Conservation (phyloP, 1,284 basidiomycete species). For the Stygiomarasmius scandens region DNA sequence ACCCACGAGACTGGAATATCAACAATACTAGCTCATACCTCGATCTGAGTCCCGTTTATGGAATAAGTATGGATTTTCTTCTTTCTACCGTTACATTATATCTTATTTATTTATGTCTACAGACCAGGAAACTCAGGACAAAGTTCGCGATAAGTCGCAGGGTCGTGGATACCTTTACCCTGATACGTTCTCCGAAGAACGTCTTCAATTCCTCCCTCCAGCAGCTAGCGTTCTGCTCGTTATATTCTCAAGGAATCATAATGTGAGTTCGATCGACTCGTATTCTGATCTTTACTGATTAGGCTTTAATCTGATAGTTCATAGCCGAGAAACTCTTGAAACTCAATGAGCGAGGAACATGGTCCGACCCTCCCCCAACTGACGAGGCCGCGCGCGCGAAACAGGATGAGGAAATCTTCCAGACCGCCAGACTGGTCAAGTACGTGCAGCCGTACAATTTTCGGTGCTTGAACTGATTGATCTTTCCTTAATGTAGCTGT, state of each 20-base stretch:
- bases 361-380: slow-evolving; percentile 38
- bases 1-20: slow-evolving; percentile 38
- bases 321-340: slow-evolving; percentile 54
- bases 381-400: slow-evolving; percentile 30
- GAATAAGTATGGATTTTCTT: slow-evolving; percentile 25
- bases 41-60: slow-evolving; percentile 52
- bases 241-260: slow-evolving; percentile 54
- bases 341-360: slow-evolving; percentile 50
- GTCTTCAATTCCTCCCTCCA: slow-evolving; percentile 57
- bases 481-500: slow-evolving; percentile 26
- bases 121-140: slow-evolving; percentile 40
- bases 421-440: slow-evolving; percentile 56
- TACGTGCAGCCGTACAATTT: no score
- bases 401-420: slow-evolving; percentile 60
- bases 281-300: neutral
- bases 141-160: slow-evolving; percentile 40
- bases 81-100: neutral
- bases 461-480: slow-evolving; percentile 1
- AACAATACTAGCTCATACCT: slow-evolving; percentile 64
- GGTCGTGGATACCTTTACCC: slow-evolving; percentile 47
- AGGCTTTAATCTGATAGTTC: slow-evolving; percentile 32
- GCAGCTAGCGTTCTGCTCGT: slow-evolving; percentile 51
- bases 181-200: slow-evolving; percentile 47
- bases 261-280: slow-evolving; percentile 33
- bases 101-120: neutral